phyloP scores from a whole-genome alignment of 2,329 filamentous ascomycete species.

The Trichoderma citrinoviride region DNA sequence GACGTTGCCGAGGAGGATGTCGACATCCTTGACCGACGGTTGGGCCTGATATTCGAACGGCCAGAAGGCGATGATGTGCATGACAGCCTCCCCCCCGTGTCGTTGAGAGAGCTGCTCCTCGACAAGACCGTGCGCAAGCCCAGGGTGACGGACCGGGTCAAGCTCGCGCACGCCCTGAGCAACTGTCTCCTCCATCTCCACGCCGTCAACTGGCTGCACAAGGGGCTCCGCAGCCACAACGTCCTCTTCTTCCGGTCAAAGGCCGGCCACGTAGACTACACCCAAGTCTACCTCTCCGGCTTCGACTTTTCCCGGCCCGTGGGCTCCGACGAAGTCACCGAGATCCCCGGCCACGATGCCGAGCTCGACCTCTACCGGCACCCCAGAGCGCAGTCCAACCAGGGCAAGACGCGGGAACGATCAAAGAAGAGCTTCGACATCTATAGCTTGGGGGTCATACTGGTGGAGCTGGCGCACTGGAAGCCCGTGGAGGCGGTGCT shows the following conservation, averaged over 20 bases:
- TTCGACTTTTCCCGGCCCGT: constrained; percentile 56
- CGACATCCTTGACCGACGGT: constrained; percentile 42
- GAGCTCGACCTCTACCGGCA: constrained; percentile 52
- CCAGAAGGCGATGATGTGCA: constrained; percentile 40
- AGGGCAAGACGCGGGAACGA: constrained; percentile 32
- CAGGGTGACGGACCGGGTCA: constrained; percentile 50
- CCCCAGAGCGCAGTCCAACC: constrained; percentile 41
- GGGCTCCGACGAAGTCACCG: constrained; percentile 49
- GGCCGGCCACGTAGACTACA: constrained; percentile 37
- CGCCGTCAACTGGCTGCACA: constrained; percentile 57
- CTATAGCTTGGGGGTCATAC: constrained; percentile 51
- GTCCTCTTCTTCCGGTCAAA: constrained; percentile 48
- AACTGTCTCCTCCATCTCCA: constrained; percentile 55
- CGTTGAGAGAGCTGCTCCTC: constrained; percentile 47
- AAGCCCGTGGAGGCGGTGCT: constrained; percentile 45
- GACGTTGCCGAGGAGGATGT: constrained; percentile 38
- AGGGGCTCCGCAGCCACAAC: constrained; percentile 54
- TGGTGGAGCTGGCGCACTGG: constrained; percentile 56
- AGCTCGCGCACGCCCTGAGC: constrained; percentile 50
- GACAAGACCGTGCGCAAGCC: constrained; percentile 40
- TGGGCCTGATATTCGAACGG: constrained; percentile 55
- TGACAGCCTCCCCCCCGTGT: constrained; percentile 41
- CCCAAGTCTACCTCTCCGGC: constrained; percentile 47
- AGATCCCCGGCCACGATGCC: constrained; percentile 44
- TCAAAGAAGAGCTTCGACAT: constrained; percentile 53